A percentile compares a stretch with the other conserved stretches of the same genome.
Evolutionary conservation across 768 basidiomycete species (phyloP).

Genomic region (Leccinum disarticulatum): DNA sequence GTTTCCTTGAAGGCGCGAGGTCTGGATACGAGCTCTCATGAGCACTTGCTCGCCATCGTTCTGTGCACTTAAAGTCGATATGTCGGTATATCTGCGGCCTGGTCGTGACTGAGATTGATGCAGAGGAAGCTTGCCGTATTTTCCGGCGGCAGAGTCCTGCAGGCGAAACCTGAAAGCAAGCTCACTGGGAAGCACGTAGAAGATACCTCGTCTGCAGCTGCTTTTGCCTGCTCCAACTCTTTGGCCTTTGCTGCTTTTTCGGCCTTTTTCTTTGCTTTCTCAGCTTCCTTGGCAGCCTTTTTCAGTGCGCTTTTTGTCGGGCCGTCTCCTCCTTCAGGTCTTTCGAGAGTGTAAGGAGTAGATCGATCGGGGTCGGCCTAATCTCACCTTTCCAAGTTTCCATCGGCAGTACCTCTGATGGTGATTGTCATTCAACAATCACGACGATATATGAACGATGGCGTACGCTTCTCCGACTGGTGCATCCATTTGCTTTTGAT

Average conservation of each 20-base stretch:
- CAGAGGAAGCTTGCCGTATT: conserved; percentile 86
- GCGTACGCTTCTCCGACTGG: conserved; percentile 9
- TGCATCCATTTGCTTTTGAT: not conserved
- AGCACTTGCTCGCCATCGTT: conserved; percentile 74
- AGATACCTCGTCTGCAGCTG: conserved; percentile 55
- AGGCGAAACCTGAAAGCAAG: conserved; percentile 6
- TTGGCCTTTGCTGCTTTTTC: conserved; percentile 81
- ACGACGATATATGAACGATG: not conserved
- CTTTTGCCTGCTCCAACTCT: conserved; percentile 70
- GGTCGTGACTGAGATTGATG: conserved; percentile 88
- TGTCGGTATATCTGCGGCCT: conserved; percentile 57
- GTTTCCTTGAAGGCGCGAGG: conserved; percentile 86
- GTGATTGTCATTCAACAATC: not conserved
- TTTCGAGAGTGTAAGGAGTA: conserved; percentile 9
- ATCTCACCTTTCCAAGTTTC: conserved; percentile 13
- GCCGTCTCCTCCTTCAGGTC: conserved; percentile 38
- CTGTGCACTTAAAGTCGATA: conserved; percentile 58
- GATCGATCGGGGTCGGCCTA: not conserved
- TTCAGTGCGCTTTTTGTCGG: conserved; percentile 89
- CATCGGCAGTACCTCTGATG: conserved; percentile 13
- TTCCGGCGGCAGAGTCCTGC: conserved; percentile 74
- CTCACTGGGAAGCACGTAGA: conserved; percentile 35
- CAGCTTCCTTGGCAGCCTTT: conserved; percentile 86
- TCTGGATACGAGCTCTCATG: conserved; percentile 89
- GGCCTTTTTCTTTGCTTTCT: conserved; percentile 87